phyloP scores from a whole-genome alignment of 73 alveolate species.

The Blepharisma japonicum region DNA sequence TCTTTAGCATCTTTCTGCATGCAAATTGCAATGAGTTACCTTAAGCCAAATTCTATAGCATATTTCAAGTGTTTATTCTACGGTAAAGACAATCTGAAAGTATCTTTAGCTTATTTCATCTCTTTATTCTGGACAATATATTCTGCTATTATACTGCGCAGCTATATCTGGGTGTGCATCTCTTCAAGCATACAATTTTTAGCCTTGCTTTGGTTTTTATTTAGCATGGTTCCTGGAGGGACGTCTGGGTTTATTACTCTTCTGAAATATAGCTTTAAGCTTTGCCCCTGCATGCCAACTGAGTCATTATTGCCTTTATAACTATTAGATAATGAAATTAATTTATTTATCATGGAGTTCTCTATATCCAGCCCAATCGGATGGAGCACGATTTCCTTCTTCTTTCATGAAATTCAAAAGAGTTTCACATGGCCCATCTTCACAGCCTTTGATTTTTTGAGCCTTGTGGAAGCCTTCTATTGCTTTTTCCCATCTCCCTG shows the following conservation, averaged over 20 bases:
- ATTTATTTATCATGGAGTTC: constrained; percentile 28
- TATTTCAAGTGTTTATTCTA: background rate
- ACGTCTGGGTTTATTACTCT: background rate
- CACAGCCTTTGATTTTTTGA: constrained; percentile 41
- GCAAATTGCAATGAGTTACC: constrained; percentile 24
- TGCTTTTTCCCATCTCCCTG: constrained; percentile 87
- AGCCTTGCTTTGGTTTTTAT: constrained; percentile 1
- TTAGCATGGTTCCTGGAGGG: constrained; percentile 32
- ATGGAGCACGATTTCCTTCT: background rate
- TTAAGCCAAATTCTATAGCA: background rate
- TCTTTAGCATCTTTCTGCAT: background rate
- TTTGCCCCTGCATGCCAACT: constrained; percentile 10
- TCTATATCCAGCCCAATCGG: constrained; percentile 18
- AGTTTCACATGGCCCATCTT: constrained; percentile 33
- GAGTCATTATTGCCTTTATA: too few species aligned
- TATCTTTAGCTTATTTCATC: background rate
- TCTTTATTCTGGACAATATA: background rate
- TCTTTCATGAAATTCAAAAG: constrained; percentile 7
- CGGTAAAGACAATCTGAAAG: background rate
- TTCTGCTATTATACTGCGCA: constrained; percentile 1
- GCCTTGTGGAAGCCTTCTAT: constrained; percentile 65
- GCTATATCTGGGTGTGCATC: background rate
- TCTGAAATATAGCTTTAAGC: background rate
- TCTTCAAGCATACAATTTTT: constrained; percentile 3
- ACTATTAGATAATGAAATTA: too few species aligned